A percentile compares a stretch with the other conserved stretches of the same genome.
Conservation (phyloP, 768 basidiomycete species). For the Suillus fuscotomentosus region DNA sequence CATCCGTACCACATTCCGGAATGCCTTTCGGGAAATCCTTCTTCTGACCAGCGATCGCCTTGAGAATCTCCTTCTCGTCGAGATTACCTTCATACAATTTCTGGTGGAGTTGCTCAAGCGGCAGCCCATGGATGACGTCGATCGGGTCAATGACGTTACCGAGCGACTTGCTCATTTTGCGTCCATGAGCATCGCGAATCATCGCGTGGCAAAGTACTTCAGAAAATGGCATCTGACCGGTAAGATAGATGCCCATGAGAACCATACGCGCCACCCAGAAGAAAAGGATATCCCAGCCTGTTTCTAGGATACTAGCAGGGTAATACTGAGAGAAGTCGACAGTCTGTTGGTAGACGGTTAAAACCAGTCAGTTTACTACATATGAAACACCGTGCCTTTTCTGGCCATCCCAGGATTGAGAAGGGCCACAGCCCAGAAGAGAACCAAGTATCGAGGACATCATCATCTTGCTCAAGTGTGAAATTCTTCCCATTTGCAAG, state of each 20-base stretch:
- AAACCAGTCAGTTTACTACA: slow-evolving; percentile 4
- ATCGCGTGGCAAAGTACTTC: slow-evolving; percentile 98
- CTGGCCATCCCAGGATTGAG: slow-evolving; percentile 97
- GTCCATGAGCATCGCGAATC: slow-evolving; percentile 97
- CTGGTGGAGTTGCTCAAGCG: slow-evolving; percentile 76
- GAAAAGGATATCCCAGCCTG: slow-evolving; percentile 99
- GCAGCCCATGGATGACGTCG: slow-evolving; percentile 86
- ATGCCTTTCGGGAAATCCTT: slow-evolving; percentile 99
- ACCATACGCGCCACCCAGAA: slow-evolving; percentile 99
- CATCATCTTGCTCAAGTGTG: slow-evolving; percentile 87
- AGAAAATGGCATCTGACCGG: slow-evolving; percentile 88
- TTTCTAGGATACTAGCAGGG: slow-evolving; percentile 89
- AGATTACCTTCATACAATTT: slow-evolving; percentile 91
- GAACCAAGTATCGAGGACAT: slow-evolving; percentile 99
- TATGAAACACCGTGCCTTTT: slow-evolving; percentile 53
- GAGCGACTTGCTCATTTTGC: slow-evolving; percentile 98
- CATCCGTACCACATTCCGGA: slow-evolving; percentile 97
- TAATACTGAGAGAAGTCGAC: slow-evolving; percentile 79
- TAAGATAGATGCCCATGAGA: slow-evolving; percentile 85
- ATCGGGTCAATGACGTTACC: slow-evolving; percentile 98
- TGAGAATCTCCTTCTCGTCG: slow-evolving; percentile 87
- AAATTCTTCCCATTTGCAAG: slow-evolving; percentile 69
- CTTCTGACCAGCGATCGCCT: slow-evolving; percentile 95
- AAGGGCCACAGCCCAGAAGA: slow-evolving; percentile 97
- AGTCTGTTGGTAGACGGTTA: slow-evolving; percentile 47